Conservation (phyloP, 345 rosid species). For the Carallia brachiata region DNA sequence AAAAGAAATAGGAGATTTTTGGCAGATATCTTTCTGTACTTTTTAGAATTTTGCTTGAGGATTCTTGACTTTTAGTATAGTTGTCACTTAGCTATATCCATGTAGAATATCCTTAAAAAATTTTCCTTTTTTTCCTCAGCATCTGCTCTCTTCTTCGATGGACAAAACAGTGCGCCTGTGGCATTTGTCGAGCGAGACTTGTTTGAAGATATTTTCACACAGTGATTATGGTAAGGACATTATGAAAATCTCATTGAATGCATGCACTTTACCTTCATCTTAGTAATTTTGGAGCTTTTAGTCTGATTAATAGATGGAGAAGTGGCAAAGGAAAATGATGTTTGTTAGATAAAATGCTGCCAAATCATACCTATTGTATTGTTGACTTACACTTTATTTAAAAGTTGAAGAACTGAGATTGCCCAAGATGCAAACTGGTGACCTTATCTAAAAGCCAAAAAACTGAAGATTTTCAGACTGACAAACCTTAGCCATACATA, state of each 20-base stretch:
- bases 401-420: background rate
- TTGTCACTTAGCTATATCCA: background rate
- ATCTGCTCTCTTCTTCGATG: constrained; percentile 94
- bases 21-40: no score
- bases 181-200: constrained; percentile 76
- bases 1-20: no score
- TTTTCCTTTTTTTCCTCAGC: constrained; percentile 44
- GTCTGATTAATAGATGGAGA: no score
- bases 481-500: background rate
- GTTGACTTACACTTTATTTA: background rate
- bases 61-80: no score
- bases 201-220: constrained; percentile 90
- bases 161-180: constrained; percentile 97
- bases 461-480: background rate
- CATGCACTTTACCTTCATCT: background rate
- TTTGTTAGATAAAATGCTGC: background rate
- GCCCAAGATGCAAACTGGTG: background rate
- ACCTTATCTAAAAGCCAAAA: background rate
- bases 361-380: no score
- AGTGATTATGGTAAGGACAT: constrained; percentile 80
- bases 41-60: no score
- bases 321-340: no score
- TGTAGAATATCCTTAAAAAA: constrained; percentile 14
- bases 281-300: no score
- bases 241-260: constrained; percentile 8